Evolutionary conservation across 345 rosid genomes (phyloP), one percentile per base, ranked within the genome.

Genomic region (Populus ilicifolia): DNA sequence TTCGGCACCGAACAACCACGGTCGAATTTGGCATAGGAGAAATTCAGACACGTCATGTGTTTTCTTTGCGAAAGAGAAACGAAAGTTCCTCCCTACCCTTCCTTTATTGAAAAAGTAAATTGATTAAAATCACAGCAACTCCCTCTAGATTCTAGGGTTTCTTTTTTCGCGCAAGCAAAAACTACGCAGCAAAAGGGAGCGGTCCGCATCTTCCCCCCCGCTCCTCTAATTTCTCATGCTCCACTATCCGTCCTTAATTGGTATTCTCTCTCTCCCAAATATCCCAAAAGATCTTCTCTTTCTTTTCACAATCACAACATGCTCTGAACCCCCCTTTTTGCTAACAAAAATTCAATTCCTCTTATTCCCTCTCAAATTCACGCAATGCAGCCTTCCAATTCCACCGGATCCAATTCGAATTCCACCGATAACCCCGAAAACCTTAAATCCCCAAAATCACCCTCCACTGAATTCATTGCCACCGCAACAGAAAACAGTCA

Each of bases 91-190:
- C 11, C 64, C 12, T 5, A 8, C 39, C 69, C 41, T 17, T 33
- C 39, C 21, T 17, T 56, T 36, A 27, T 70, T 33, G 17, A 35
- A 9, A 70, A 23, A 25, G 46, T 14, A 9, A 43, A 25, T 30
- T 21, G 23, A 38, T 69, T 18, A 17, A 41, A 74, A 74, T 72
- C 61, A 17, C 74, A 16, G 13, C 74, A 33, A 79, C 71, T 76
- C 75, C 76, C 69, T 81, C 86, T 76, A 69, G 74, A 70, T 73
- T 80, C 83, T 84, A 89, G 94, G 92, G 90, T 86, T 89, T 90
- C 61, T 70, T 74, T 25, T 29, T 67, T 33, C 35, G 30, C 23
- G 27, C 13, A 18, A 75, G 44, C 41, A 30, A 43, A 9, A 30
- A 8, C 10, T 17, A 4, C 16, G 44, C 25, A 10, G 27, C 50